Percentiles rank a stretch among this genome's conserved stretches.
Conservation (phyloP, 495 filamentous ascomycete genomes). For the Bombardia bombarda region DNA sequence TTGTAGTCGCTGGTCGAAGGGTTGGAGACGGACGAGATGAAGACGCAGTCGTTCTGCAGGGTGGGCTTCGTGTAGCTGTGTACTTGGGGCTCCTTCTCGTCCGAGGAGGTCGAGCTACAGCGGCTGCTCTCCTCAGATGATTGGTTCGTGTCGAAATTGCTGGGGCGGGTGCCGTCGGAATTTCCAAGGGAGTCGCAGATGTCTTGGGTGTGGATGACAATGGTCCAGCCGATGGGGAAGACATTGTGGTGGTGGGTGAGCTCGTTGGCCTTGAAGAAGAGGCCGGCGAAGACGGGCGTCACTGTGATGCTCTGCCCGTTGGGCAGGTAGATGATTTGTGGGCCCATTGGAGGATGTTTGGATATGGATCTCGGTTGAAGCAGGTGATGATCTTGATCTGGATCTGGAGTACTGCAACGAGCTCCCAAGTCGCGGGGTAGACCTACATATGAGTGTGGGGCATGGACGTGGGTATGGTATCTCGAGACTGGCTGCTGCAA, state of each 20-base stretch:
- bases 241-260: conserved; percentile 55
- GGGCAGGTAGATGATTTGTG: conserved; percentile 55
- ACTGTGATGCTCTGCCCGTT: conserved; percentile 80
- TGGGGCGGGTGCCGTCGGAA: conserved; percentile 1
- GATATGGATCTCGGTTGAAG: neutral
- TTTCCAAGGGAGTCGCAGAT: no score
- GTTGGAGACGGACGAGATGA: conserved; percentile 83
- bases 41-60: conserved; percentile 68
- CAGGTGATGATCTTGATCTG: no score
- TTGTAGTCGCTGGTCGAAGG: conserved; percentile 74
- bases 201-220: conserved; percentile 65
- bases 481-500: no score
- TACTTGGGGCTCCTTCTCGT: conserved; percentile 30
- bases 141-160: conserved; percentile 10
- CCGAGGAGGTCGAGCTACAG: neutral
- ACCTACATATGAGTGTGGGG: no score
- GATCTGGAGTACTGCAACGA: no score
- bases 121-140: neutral
- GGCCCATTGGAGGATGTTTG: conserved; percentile 22
- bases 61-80: conserved; percentile 67
- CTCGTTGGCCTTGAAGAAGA: conserved; percentile 80
- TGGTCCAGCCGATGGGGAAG: conserved; percentile 83
- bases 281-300: conserved; percentile 75
- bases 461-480: no score
- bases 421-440: no score